Percentiles rank a stretch among this genome's conserved stretches.
Evolutionary conservation across 1,284 basidiomycete genomes (phyloP).

Genomic region (Tylopilus sp.): DNA sequence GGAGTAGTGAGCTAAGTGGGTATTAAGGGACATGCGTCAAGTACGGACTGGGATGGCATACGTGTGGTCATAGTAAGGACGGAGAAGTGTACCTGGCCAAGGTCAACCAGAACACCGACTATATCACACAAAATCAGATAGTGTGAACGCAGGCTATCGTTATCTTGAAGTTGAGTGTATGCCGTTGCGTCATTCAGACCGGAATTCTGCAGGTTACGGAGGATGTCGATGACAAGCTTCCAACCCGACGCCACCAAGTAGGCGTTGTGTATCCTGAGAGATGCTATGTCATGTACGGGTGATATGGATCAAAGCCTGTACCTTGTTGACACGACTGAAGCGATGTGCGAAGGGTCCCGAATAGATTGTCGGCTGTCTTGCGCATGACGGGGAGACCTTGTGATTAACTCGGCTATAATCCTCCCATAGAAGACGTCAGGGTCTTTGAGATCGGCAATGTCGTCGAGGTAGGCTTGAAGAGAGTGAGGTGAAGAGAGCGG

Average conservation of each 20-base stretch:
- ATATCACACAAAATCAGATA: slow-evolving; percentile 66
- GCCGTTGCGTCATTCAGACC: slow-evolving; percentile 53
- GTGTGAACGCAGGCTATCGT: slow-evolving; percentile 47
- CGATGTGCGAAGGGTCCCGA: slow-evolving; percentile 47
- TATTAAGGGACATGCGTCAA: slow-evolving; percentile 13
- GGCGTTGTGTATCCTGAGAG: slow-evolving; percentile 66
- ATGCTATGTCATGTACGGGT: slow-evolving; percentile 1
- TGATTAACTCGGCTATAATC: slow-evolving; percentile 51
- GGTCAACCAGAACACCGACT: slow-evolving; percentile 52
- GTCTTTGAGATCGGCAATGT: slow-evolving; percentile 61
- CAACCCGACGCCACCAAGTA: slow-evolving; percentile 75
- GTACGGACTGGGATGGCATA: slow-evolving; percentile 35
- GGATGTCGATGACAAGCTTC: slow-evolving; percentile 57
- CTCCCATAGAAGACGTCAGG: slow-evolving; percentile 53
- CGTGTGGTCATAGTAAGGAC: slow-evolving; percentile 61
- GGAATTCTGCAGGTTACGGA: slow-evolving; percentile 49
- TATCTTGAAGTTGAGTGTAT: slow-evolving; percentile 47
- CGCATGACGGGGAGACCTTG: slow-evolving; percentile 39
- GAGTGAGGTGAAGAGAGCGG: slow-evolving; percentile 7
- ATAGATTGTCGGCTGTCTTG: slow-evolving; percentile 36
- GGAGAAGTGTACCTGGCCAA: slow-evolving; percentile 59
- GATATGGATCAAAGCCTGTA: slow-evolving; percentile 28
- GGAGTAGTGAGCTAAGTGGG: slow-evolving; percentile 54
- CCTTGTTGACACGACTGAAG: slow-evolving; percentile 57
- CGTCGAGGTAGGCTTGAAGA: slow-evolving; percentile 56